Evolutionary conservation across 2,329 filamentous ascomycete genomes (phyloP), one percentile per base, ranked within the genome.

Genomic region (Penicillium sp.): DNA sequence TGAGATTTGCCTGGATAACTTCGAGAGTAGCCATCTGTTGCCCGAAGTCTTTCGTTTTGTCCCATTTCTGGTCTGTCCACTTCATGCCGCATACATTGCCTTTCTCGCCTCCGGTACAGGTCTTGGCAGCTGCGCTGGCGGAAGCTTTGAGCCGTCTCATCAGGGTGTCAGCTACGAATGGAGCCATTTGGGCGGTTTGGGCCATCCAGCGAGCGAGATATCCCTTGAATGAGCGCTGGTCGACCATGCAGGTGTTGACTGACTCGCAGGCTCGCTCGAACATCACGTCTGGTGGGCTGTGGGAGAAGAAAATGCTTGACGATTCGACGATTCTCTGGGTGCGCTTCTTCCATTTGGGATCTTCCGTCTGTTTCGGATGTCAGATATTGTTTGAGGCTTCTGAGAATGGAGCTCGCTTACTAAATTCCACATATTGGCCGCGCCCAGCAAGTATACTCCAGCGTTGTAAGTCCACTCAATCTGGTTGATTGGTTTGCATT

Each of bases 181-280:
- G 81, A 0, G 80, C 81, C 50, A 83, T 70, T 57, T 83, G 78
- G 0, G 75, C 76, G 4, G 80, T 75, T 3, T 76, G 72, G 12
- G 79, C 80, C 69, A 77, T 74, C 76, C 81, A 87, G 33, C 83
- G 79, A 0, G 78, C 71, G 5, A 86, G 73, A 61, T 83, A 86
- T 10, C 81, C 81, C 67, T 86, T 87, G 75, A 86, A 87, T 1
- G 78, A 79, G 38, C 75, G 77, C 65, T 84, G 81, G 54, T 86
- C 82, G n/a, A 77, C 73, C 65, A 84, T 80, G 69, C 83, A 86
- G 12, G 67, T 75, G 55, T 72, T 64, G 51, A 73, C 61, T 38
- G 61, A 67, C 62, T 86, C 83, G 61, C 83, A 87, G 10, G 80
- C 76, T 31, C 73, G 71, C 63, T 86, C 83, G 57, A 74, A 80